phyloP scores from a whole-genome alignment of 2,329 filamentous ascomycete species.

The Aureobasidium lini region DNA sequence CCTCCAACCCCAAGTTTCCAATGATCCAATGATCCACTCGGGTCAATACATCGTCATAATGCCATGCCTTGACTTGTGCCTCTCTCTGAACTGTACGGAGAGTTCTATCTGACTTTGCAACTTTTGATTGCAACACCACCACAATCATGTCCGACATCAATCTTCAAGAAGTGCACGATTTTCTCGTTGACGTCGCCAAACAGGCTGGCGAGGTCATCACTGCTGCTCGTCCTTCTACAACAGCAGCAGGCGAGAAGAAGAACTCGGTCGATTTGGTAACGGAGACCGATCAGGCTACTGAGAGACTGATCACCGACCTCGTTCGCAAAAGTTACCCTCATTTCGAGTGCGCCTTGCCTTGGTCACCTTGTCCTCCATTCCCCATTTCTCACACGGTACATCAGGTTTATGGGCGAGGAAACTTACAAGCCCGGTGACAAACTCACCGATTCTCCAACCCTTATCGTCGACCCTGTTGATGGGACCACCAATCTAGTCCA shows the following conservation, averaged over 20 bases:
- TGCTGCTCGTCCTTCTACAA: constrained; percentile 36
- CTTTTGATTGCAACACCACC: neutral
- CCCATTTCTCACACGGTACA: constrained; percentile 5
- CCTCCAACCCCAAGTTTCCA: neutral
- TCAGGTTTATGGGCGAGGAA: constrained; percentile 65
- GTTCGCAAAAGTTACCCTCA: constrained; percentile 46
- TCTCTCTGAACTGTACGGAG: neutral
- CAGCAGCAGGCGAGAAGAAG: constrained; percentile 39
- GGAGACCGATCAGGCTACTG: constrained; percentile 55
- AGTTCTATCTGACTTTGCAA: neutral
- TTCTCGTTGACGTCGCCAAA: constrained; percentile 39
- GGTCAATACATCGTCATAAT: no score
- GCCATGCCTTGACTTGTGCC: neutral
- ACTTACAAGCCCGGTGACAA: constrained; percentile 59
- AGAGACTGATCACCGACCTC: constrained; percentile 47
- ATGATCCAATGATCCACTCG: neutral
- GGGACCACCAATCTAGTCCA: constrained; percentile 78
- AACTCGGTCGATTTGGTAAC: constrained; percentile 56
- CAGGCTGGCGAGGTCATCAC: constrained; percentile 41
- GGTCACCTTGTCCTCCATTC: neutral
- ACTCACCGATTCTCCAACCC: constrained; percentile 63
- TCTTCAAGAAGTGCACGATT: constrained; percentile 42
- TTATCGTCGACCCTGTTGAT: constrained; percentile 77
- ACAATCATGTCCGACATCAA: constrained; percentile 22
- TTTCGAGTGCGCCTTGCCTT: constrained; percentile 36